These are phyloP conservation scores for Lipomyces starkeyi DNA, from an alignment of 805 yeast species.

Conservation along the genomic window DNA sequence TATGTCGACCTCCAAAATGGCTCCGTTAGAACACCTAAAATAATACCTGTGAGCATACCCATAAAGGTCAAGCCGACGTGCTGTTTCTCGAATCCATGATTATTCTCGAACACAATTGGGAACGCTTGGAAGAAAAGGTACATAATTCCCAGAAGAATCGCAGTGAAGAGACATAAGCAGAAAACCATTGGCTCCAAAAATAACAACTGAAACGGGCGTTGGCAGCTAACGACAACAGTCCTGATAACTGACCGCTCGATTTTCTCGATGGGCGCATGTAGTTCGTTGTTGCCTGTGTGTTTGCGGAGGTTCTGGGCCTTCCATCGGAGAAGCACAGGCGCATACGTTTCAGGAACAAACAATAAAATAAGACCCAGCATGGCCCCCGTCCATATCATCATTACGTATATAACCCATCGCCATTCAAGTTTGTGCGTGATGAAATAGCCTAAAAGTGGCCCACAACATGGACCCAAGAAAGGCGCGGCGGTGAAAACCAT, in stretches of 20 bases:
- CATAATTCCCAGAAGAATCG: slow-evolving; percentile 61
- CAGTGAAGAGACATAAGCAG: slow-evolving; percentile 61
- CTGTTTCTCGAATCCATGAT: slow-evolving; percentile 61
- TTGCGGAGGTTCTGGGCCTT: slow-evolving; percentile 67
- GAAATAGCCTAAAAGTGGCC: slow-evolving; percentile 64
- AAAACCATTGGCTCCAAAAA: slow-evolving; percentile 61
- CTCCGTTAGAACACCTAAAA: slow-evolving; percentile 58
- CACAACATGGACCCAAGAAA: slow-evolving; percentile 68
- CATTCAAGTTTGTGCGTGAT: slow-evolving; percentile 64
- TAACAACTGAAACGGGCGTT: slow-evolving; percentile 59
- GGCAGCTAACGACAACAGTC: slow-evolving; percentile 54
- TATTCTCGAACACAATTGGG: slow-evolving; percentile 58
- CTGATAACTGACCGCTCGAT: slow-evolving; percentile 48
- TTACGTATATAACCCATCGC: slow-evolving; percentile 75
- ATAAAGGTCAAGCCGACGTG: slow-evolving; percentile 64
- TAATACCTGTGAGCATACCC: slow-evolving; percentile 59
- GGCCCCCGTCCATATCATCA: slow-evolving; percentile 41
- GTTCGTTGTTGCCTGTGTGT: slow-evolving; percentile 48
- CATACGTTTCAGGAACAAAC: slow-evolving; percentile 81
- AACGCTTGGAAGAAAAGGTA: slow-evolving; percentile 66
- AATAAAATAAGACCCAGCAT: slow-evolving; percentile 40
- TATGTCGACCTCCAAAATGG: slow-evolving; percentile 65
- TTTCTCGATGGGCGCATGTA: slow-evolving; percentile 53
- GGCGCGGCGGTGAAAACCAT: slow-evolving; percentile 39
- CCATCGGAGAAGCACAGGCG: slow-evolving; percentile 75